Conservation (phyloP, 768 basidiomycete species). For the Russula compacta region DNA sequence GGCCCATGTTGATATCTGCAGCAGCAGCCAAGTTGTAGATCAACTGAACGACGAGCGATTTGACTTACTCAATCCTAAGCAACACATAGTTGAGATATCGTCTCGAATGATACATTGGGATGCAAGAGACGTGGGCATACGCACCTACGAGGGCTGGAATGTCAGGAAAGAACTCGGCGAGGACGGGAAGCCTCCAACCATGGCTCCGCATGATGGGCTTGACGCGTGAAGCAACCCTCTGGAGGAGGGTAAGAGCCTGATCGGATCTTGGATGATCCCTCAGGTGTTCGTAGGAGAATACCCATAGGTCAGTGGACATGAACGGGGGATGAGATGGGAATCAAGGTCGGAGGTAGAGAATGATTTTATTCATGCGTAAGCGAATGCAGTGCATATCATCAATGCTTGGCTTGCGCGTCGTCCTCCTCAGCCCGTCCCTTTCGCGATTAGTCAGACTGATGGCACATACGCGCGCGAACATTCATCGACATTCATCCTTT, state of each 20-base stretch:
- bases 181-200: conserved; percentile 65
- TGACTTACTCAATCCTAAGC: conserved; percentile 22
- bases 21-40: conserved; percentile 10
- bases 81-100: too few species aligned
- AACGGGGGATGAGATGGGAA: not conserved
- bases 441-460: too few species aligned
- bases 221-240: conserved; percentile 66
- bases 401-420: too few species aligned
- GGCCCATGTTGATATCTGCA: conserved; percentile 69
- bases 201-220: conserved; percentile 92
- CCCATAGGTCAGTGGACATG: conserved; percentile 47
- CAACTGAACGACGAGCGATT: not conserved
- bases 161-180: conserved; percentile 85
- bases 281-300: conserved; percentile 63
- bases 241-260: conserved; percentile 57
- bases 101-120: not conserved
- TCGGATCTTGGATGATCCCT: conserved; percentile 58
- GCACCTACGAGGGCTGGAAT: conserved; percentile 63
- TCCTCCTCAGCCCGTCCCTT: too few species aligned
- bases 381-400: too few species aligned
- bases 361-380: too few species aligned
- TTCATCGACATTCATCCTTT: too few species aligned
- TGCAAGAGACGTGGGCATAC: conserved; percentile 19
- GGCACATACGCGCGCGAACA: too few species aligned
- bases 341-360: not conserved